A percentile compares a stretch with the other conserved stretches of the same genome.
Evolutionary conservation across 805 yeast genomes (phyloP).

Genomic region (Wickerhamiella vanderwaltii): DNA sequence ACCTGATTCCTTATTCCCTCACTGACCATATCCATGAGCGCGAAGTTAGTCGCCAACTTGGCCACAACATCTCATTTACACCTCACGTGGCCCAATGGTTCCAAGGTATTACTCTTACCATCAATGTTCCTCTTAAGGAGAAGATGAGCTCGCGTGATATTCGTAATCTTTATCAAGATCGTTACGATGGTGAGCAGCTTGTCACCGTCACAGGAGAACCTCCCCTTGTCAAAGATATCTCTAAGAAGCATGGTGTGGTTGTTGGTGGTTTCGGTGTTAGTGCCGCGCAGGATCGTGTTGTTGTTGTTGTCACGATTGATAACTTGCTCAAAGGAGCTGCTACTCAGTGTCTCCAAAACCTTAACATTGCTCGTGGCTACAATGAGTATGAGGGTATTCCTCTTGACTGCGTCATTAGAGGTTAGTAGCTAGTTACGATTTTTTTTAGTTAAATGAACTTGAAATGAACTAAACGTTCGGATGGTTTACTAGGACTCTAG

Average conservation of each 20-base stretch:
- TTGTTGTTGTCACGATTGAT: constrained; percentile 89
- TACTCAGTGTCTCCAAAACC: constrained; percentile 94
- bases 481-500: too few species aligned
- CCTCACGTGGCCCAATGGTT: constrained; percentile 99
- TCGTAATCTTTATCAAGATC: constrained; percentile 73
- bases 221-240: constrained; percentile 80
- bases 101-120: constrained; percentile 93
- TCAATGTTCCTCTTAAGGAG: constrained; percentile 66
- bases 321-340: constrained; percentile 96
- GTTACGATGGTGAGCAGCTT: constrained; percentile 76
- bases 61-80: constrained; percentile 69
- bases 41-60: constrained; percentile 75
- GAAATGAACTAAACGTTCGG: too few species aligned
- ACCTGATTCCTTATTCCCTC: constrained; percentile 86
- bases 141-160: constrained; percentile 67
- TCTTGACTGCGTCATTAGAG: constrained; percentile 22
- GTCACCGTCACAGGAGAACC: constrained; percentile 82
- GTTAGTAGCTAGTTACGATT: constrained; percentile 1
- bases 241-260: constrained; percentile 89
- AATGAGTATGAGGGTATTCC: constrained; percentile 96
- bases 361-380: constrained; percentile 78
- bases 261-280: constrained; percentile 95
- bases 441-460: too few species aligned
- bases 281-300: constrained; percentile 78
- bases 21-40: constrained; percentile 96